phyloP scores from a whole-genome alignment of 371 early-diverging fungal genomes.

The Circinella minor region DNA sequence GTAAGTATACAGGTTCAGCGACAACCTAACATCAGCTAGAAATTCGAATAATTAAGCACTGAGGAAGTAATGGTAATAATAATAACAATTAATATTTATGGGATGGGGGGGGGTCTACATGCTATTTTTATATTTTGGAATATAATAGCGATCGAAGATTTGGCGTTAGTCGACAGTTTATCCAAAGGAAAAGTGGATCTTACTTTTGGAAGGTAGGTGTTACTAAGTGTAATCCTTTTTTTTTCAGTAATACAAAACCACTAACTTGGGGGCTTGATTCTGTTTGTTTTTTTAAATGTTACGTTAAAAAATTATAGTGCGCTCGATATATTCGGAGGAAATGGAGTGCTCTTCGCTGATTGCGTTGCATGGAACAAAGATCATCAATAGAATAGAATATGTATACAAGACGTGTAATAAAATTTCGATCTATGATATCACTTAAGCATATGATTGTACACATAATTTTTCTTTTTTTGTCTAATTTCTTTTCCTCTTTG shows the following conservation, averaged over 20 bases:
- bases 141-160: constrained; percentile 67
- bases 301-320: constrained; percentile 60
- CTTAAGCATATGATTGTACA: background rate
- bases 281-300: background rate
- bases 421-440: background rate
- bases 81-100: no score
- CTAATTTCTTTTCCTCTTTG: background rate
- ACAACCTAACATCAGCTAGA: no score
- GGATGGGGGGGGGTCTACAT: no score
- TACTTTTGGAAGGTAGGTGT: constrained; percentile 85
- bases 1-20: constrained; percentile 39
- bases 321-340: constrained; percentile 97
- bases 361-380: constrained; percentile 78
- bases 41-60: no score
- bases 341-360: constrained; percentile 79
- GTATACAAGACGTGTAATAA: background rate
- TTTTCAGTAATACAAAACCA: background rate
- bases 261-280: constrained; percentile 1
- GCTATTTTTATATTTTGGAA: background rate
- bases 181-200: constrained; percentile 90
- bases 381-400: constrained; percentile 11
- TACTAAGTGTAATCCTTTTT: background rate
- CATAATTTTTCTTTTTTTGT: no score
- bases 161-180: constrained; percentile 78
- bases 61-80: no score